Conservation (phyloP, 192 early-diverging fungal genomes). For the Spinellus fusiger region DNA sequence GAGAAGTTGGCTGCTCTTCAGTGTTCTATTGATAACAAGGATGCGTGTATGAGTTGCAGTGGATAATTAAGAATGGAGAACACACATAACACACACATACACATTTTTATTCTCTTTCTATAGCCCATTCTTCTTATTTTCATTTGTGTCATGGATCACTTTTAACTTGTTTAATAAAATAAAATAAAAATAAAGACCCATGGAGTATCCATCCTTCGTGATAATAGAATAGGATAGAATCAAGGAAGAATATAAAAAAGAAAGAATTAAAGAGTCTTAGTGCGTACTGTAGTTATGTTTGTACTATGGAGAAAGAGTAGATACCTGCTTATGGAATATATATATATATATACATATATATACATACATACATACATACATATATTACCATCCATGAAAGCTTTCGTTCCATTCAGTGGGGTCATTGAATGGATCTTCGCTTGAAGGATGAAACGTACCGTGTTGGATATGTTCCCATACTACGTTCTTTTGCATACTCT, state of each 20-base stretch:
- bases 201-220: too few relatives aligned
- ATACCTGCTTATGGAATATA: too few relatives aligned
- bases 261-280: too few relatives aligned
- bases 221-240: too few relatives aligned
- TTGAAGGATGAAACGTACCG: not conserved
- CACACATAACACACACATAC: too few relatives aligned
- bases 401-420: not conserved
- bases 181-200: too few relatives aligned
- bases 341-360: not conserved
- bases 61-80: slow-evolving; percentile 45
- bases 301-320: too few relatives aligned
- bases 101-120: not conserved
- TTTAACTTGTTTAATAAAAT: too few relatives aligned
- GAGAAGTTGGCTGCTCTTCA: slow-evolving; percentile 28
- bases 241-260: too few relatives aligned
- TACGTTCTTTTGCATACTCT: not conserved
- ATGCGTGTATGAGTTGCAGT: slow-evolving; percentile 88
- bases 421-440: not conserved
- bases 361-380: not conserved
- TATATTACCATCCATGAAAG: not conserved
- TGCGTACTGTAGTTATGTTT: too few relatives aligned
- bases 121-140: not conserved
- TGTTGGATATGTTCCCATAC: not conserved
- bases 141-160: too few relatives aligned
- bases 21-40: slow-evolving; percentile 72